Percentiles rank a stretch among this genome's conserved stretches.
Evolutionary conservation across 1,284 basidiomycete species (phyloP).

Genomic region (Ustilago esculenta): DNA sequence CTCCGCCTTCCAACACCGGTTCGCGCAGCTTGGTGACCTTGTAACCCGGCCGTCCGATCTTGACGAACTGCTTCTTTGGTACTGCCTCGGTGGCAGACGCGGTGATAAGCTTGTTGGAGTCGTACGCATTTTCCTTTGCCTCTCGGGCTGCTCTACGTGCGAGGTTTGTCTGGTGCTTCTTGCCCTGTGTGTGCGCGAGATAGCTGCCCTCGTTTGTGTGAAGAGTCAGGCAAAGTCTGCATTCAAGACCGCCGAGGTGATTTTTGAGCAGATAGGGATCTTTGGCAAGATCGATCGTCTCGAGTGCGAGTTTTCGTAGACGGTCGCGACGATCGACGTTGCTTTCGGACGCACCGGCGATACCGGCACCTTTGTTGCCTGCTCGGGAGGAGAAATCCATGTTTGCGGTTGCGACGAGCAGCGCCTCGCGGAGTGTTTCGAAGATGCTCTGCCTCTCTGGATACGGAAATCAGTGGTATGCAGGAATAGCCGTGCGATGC

Average conservation of each 20-base stretch:
- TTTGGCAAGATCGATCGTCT: constrained; percentile 68
- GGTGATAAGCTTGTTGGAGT: constrained; percentile 72
- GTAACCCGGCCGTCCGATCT: constrained; percentile 96
- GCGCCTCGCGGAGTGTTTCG: too few relatives aligned
- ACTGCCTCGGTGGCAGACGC: constrained; percentile 29
- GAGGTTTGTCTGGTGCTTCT: constrained; percentile 99
- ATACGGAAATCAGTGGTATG: too few relatives aligned
- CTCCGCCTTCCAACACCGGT: constrained; percentile 42
- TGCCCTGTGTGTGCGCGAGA: constrained; percentile 98
- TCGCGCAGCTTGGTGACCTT: constrained; percentile 89
- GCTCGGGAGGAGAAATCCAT: constrained; percentile 67
- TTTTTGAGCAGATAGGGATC: constrained; percentile 99
- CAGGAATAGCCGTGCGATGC: too few relatives aligned
- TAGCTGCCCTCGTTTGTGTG: constrained; percentile 99
- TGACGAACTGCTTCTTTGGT: constrained; percentile 75
- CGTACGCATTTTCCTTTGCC: constrained; percentile 76
- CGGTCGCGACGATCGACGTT: constrained; percentile 96
- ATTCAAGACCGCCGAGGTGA: constrained; percentile 95
- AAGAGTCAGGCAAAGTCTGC: constrained; percentile 93
- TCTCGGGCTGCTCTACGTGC: constrained; percentile 94
- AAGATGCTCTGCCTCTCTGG: too few relatives aligned
- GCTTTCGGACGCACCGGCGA: constrained; percentile 84
- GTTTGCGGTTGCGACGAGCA: neutral
- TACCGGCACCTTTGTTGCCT: constrained; percentile 67
- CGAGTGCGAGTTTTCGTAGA: constrained; percentile 81